Conservation (phyloP, 768 basidiomycete genomes). For the Porpolomopsis calyptriformis region DNA sequence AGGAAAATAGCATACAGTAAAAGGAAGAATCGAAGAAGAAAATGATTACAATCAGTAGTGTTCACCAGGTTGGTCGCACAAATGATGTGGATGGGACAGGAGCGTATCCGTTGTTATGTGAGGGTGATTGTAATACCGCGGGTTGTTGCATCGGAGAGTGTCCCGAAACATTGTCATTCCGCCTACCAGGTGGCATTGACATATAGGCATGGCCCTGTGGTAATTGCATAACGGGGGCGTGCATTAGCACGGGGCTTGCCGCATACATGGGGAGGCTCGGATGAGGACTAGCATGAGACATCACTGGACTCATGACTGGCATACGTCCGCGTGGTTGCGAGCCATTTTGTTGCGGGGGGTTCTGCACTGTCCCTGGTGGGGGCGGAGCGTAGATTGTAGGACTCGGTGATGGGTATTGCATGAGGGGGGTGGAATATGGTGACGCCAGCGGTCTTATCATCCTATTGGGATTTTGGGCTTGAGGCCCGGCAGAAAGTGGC, state of each 20-base stretch:
- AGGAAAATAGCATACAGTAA: conserved; percentile 29
- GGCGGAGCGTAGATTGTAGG: conserved; percentile 42
- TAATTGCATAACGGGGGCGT: conserved; percentile 28
- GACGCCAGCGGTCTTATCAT: conserved; percentile 50
- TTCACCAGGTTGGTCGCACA: conserved; percentile 43
- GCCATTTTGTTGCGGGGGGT: conserved; percentile 29
- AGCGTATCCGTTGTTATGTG: conserved; percentile 30
- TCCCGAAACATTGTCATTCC: conserved; percentile 31
- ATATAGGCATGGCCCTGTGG: background rate
- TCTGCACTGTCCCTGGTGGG: conserved; percentile 33
- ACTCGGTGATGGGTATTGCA: conserved; percentile 52
- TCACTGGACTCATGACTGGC: conserved; percentile 63
- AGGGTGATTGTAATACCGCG: conserved; percentile 20
- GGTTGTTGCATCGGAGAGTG: conserved; percentile 33
- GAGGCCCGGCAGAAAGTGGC: conserved; percentile 32
- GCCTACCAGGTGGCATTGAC: conserved; percentile 35
- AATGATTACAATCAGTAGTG: conserved; percentile 17
- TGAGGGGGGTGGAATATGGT: conserved; percentile 54
- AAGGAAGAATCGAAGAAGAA: conserved; percentile 20
- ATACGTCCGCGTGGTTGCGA: conserved; percentile 39
- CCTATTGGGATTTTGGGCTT: conserved; percentile 36
- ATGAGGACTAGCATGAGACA: conserved; percentile 42
- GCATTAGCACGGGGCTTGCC: conserved; percentile 61
- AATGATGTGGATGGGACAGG: conserved; percentile 31
- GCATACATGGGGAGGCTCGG: conserved; percentile 44